These are phyloP conservation scores for Aspergillus pseudonomiae DNA, from an alignment of 2,329 filamentous ascomycete species.

Conservation along the genomic window DNA sequence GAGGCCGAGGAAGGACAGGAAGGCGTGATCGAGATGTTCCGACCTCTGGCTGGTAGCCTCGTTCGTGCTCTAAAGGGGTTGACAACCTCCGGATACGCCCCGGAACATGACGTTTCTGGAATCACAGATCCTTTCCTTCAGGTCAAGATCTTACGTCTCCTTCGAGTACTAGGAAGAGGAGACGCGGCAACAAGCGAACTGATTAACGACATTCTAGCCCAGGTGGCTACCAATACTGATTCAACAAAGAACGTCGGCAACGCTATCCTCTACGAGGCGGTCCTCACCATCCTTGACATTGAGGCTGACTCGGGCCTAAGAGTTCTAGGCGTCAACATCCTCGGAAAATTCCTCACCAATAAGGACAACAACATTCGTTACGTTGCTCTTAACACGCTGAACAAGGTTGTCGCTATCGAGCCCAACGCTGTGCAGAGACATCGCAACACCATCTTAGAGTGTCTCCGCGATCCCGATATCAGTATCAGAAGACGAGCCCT, in stretches of 20 bases:
- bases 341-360: constrained; percentile 98
- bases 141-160: constrained; percentile 87
- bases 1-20: constrained; percentile 90
- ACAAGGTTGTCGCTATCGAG: constrained; percentile 97
- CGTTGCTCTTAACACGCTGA: constrained; percentile 93
- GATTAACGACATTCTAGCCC: constrained; percentile 97
- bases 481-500: constrained; percentile 94
- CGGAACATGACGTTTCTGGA: constrained; percentile 96
- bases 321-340: constrained; percentile 94
- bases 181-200: constrained; percentile 89
- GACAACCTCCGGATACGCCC: constrained; percentile 93
- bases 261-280: constrained; percentile 95
- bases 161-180: constrained; percentile 83
- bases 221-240: constrained; percentile 97
- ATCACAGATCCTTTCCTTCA: constrained; percentile 98
- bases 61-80: constrained; percentile 91
- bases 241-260: constrained; percentile 98
- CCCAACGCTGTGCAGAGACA: constrained; percentile 97
- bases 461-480: constrained; percentile 93
- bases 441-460: constrained; percentile 96
- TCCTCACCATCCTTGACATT: constrained; percentile 95
- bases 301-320: constrained; percentile 94
- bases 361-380: constrained; percentile 99
- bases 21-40: constrained; percentile 87
- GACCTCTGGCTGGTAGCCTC: constrained; percentile 78